Base-by-base conservation (phyloP, 2,329 filamentous ascomycete genomes). In the Xylariales sp. region DNA sequence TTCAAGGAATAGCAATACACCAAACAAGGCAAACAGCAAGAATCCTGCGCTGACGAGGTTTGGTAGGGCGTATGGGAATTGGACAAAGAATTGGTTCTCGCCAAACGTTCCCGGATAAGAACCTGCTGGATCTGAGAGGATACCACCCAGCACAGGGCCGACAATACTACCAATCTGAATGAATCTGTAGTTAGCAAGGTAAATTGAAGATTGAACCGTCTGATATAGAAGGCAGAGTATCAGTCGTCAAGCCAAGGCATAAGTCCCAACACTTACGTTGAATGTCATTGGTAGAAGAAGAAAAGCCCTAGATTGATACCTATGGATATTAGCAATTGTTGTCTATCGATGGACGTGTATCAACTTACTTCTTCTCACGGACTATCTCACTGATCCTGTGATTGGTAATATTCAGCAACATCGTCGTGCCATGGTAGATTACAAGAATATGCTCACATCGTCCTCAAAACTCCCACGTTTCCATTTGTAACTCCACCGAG, bases 391-490 rank as follows among this genome's bases (percentile, higher is more conserved):
- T 67, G 44, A 70, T 66, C 66, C 65, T 68, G 20, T 29, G 15
- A 19, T 19, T 4, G n/a, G n/a, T n/a, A n/a, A n/a, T n/a, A n/a
- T n/a, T n/a, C n/a, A n/a, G n/a, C n/a, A n/a, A n/a, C n/a, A n/a
- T n/a, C n/a, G n/a, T n/a, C n/a, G n/a, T n/a, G n/a, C n/a, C n/a
- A n/a, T n/a, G n/a, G n/a, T n/a, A n/a, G n/a, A n/a, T n/a, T n/a
- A n/a, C n/a, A n/a, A n/a, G n/a, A n/a, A 4, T 16, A 32, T 10
- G 40, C 62, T 44, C 51, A 67, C 81, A 88, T 85, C 3, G 84
- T 88, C 50, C 84, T 70, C 72, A 88, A 76, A 0, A 88, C 83
- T 0, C 84, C 84, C 6, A 86, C 73, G 50, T 88, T 88, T 4
- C 84, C 85, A 55, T 88, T 88, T 40, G 86, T 67, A 12, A 75